Evolutionary conservation across 768 basidiomycete species (phyloP).

Genomic region (Leucogyrophana mollusca): DNA sequence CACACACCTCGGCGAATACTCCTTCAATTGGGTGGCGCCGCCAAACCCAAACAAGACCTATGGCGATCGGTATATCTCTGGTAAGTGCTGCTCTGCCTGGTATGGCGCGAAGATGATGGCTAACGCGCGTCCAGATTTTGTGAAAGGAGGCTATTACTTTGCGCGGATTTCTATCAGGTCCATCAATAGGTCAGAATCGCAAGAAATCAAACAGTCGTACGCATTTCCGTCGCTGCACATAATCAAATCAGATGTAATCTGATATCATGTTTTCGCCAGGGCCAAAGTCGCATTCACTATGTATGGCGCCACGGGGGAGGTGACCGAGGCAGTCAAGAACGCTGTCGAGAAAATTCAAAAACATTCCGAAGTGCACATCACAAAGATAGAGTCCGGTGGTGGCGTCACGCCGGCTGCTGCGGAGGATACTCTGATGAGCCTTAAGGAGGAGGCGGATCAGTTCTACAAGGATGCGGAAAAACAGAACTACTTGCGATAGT

Average conservation of each 20-base stretch:
- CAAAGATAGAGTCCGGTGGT: not conserved
- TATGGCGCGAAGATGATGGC: not conserved
- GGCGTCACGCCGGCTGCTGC: not conserved
- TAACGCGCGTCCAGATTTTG: too few relatives aligned
- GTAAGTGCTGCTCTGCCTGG: not conserved
- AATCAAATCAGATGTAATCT: too few relatives aligned
- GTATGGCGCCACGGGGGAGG: not conserved
- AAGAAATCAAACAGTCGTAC: too few relatives aligned
- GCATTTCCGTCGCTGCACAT: too few relatives aligned
- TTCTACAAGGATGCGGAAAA: not conserved
- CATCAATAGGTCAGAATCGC: too few relatives aligned
- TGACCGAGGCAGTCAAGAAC: not conserved
- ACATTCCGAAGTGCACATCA: not conserved
- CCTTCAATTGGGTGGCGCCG: not conserved
- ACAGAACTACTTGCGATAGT: not conserved
- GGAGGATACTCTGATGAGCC: not conserved
- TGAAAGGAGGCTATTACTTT: too few relatives aligned
- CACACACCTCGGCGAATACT: not conserved
- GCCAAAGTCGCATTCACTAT: not conserved
- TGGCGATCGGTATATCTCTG: conserved; percentile 1
- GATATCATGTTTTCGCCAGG: too few relatives aligned
- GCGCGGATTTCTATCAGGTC: too few relatives aligned
- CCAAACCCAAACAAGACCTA: not conserved
- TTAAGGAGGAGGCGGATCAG: not conserved
- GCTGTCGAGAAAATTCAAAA: not conserved